Evolutionary conservation across 1,284 basidiomycete species (phyloP).

Genomic region (Thecaphora frezii): DNA sequence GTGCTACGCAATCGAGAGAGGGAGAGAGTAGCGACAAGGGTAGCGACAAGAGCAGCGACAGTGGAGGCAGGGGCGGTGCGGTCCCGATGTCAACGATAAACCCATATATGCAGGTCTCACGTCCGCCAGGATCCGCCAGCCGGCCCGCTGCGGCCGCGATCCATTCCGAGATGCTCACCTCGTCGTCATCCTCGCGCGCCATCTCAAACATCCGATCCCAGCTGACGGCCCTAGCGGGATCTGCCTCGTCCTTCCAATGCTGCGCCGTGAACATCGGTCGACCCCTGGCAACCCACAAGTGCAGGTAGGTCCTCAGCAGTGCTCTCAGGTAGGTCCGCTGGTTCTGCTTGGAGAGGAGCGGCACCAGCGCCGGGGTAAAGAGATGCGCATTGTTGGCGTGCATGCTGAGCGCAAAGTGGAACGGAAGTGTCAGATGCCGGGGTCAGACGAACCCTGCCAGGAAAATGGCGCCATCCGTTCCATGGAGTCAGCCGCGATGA

Average conservation of each 20-base stretch:
- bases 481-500: not conserved
- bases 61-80: too few species aligned
- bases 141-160: not conserved
- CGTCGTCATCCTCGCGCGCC: constrained; percentile 11
- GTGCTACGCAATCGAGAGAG: constrained; percentile 3
- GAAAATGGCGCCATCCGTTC: too few species aligned
- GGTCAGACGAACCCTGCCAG: too few species aligned
- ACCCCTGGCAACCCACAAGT: constrained; percentile 25
- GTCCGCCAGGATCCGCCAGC: too few species aligned
- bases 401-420: constrained; percentile 8
- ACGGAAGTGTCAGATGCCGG: not conserved
- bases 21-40: too few species aligned
- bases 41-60: too few species aligned
- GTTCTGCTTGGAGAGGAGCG: not conserved
- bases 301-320: constrained; percentile 10
- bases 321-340: constrained; percentile 6
- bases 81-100: too few species aligned
- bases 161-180: not conserved
- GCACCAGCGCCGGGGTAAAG: constrained; percentile 13
- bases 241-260: constrained; percentile 2
- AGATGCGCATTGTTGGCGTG: constrained; percentile 37
- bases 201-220: constrained; percentile 11
- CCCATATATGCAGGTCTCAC: too few species aligned
- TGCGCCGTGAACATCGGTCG: constrained; percentile 6
- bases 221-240: not conserved